Evolutionary conservation across 257 asterid genomes (phyloP), one percentile per base, ranked within the genome.

Genomic region (Paraleonurus japonicus): DNA sequence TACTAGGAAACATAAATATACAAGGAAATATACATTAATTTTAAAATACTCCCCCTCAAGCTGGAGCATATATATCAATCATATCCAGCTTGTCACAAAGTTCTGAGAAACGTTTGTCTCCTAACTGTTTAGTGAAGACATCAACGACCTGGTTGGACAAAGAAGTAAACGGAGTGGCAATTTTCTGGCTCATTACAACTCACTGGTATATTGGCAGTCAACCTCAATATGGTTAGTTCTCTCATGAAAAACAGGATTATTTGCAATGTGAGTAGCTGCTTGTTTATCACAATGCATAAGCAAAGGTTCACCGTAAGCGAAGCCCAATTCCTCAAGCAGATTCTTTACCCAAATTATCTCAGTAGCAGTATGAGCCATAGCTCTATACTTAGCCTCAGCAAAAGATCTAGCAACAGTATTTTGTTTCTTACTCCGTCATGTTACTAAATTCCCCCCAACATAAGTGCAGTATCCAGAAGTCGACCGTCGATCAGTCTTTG

Each of bases 171-270:
- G 50, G 48, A 33, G 67, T 61, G n/a, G 8, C 16, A 33, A 33
- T 32, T 17, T 16, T 33, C 28, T 61, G 5, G 16, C 50, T 61
- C 67, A 61, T 16, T 5, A 33, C 67, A 33, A 61, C 50, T 61
- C 8, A 0, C n/a, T 17, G 24, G 33, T 61, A 10, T 7, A 33
- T 1, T 61, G 67, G 5, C 67, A 61, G 28, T 61, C 28, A 33
- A 61, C 28, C 50, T 61, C 48, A 17, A 61, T 61, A 33, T 61
- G 67, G 10, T 61, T 61, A 32, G 67, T 33, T 13, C 50, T 61
- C 30, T 17, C 67, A 33, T 15, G 28, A 33, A 60, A 60, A n/a
- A 58, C 41, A 1, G 37, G 47, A 27, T 59, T 57, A 10, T 15
- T 59, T 13, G 65, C 27, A 32, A 61, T 32, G 41, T 59, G 45